Evolutionary conservation across 2,329 filamentous ascomycete genomes (phyloP), one percentile per base, ranked within the genome.

Genomic region (Chaetomium olivaceum): DNA sequence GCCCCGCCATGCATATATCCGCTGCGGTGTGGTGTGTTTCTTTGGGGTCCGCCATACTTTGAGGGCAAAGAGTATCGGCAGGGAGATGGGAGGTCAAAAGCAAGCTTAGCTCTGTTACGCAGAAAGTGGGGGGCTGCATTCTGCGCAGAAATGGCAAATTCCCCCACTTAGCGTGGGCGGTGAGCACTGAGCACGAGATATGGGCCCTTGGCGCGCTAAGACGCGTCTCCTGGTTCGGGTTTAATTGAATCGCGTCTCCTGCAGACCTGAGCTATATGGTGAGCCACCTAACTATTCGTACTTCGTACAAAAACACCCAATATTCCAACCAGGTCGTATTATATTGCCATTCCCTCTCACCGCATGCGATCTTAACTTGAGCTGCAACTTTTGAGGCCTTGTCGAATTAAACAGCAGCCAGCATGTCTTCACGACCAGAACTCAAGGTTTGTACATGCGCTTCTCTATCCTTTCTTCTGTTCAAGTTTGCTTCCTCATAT

Each of bases 401-500:
- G 36, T 51, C n/a, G 48, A 61, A 60, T 21, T 12, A 27, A 57
- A 12, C 19, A 39, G 29, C 43, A 51, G 14, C 68, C 72, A 84
- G 68, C 54, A 91, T 91, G 89, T 87, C 88, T 76, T 90, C 89
- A 60, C 81, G 89, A 74, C 89, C 89, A 64, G 89, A 91, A 75
- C 77, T 91, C 59, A 91, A 90, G 85, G 89, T 89, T 77, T 25
- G 61, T 43, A 63, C 58, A 66, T 50, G 65, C 57, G 19, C 33
- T 36, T 63, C 61, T 43, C 54, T 19, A 29, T 36, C 61, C 61
- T 43, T 54, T 52, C 31, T 7, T 14, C 21, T 3, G 12, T 16
- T 14, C n/a, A 62, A 19, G 48, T 52, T 8, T 58, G 61, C 19
- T 48, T 23, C 16, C 33, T 48, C 33, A 52, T 29, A 72, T 68